A percentile compares a stretch with the other conserved stretches of the same genome.
Evolutionary conservation across 176 grass and related monocot species (phyloP).

Genomic region (Secale cereale): DNA sequence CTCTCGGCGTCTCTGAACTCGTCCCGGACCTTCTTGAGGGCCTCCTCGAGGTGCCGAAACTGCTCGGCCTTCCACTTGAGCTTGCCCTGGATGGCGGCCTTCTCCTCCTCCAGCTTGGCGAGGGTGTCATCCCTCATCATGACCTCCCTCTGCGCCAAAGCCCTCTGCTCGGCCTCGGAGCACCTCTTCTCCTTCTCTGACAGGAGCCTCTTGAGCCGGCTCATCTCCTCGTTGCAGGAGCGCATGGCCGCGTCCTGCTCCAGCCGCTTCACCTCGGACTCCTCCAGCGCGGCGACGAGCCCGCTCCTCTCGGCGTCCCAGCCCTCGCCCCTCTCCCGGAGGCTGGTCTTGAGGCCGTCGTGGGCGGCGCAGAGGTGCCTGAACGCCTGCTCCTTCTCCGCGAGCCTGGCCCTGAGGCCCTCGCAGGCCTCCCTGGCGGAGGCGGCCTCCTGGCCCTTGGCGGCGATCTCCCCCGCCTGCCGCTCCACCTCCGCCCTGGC

Average conservation of each 20-base stretch:
- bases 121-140: constrained; percentile 62
- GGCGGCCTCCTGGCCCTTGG: constrained; percentile 34
- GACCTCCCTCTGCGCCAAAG: constrained; percentile 40
- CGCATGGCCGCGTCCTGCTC: constrained; percentile 43
- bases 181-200: constrained; percentile 54
- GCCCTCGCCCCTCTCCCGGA: constrained; percentile 33
- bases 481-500: constrained; percentile 31
- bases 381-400: constrained; percentile 65
- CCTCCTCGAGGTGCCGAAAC: constrained; percentile 87
- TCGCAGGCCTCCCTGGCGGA: background rate
- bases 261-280: constrained; percentile 35
- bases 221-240: constrained; percentile 43
- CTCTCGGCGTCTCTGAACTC: constrained; percentile 47
- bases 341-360: constrained; percentile 49
- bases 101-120: constrained; percentile 64
- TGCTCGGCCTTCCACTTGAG: constrained; percentile 91
- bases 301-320: constrained; percentile 51
- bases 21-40: constrained; percentile 54
- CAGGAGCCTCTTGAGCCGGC: constrained; percentile 39
- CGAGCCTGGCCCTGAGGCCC: constrained; percentile 23
- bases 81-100: constrained; percentile 40
- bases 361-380: constrained; percentile 41
- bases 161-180: constrained; percentile 50
- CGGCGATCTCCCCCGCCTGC: constrained; percentile 37
- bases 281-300: constrained; percentile 58